phyloP scores from a whole-genome alignment of 345 rosid species.

The Eucalyptus decipiens region DNA sequence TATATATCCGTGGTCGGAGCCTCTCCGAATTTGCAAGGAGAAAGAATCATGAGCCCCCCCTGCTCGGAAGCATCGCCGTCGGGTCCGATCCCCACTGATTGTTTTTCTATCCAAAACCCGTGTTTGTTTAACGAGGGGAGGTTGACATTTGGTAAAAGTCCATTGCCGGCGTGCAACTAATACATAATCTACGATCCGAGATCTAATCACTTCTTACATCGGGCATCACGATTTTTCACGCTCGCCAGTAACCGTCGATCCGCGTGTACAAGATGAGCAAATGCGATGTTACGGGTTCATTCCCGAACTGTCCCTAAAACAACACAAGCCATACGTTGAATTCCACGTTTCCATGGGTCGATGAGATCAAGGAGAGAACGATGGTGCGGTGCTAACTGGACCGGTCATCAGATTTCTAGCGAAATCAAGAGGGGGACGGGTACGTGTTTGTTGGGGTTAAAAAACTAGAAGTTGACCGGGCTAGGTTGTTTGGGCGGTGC shows the following conservation, averaged over 20 bases:
- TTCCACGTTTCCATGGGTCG: background rate
- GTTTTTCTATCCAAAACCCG: background rate
- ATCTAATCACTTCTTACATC: background rate
- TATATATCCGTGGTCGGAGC: background rate
- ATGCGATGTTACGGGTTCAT: background rate
- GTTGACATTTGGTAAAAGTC: background rate
- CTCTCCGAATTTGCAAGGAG: background rate
- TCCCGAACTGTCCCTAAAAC: too few species aligned
- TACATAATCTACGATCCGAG: background rate
- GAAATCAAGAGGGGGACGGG: background rate
- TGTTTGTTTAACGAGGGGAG: background rate
- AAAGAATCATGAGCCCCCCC: background rate
- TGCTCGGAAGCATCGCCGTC: background rate
- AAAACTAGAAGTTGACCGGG: background rate
- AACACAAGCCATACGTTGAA: background rate
- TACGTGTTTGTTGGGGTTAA: background rate
- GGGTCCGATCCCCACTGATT: background rate
- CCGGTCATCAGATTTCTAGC: background rate
- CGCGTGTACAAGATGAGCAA: background rate
- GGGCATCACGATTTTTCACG: fast-evolving
- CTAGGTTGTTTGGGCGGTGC: background rate
- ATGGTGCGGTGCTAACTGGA: background rate
- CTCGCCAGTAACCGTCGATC: background rate
- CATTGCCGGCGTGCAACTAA: background rate
- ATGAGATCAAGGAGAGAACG: background rate